Conservation (phyloP, 2,329 filamentous ascomycete species). For the Colletotrichum endophyticum region DNA sequence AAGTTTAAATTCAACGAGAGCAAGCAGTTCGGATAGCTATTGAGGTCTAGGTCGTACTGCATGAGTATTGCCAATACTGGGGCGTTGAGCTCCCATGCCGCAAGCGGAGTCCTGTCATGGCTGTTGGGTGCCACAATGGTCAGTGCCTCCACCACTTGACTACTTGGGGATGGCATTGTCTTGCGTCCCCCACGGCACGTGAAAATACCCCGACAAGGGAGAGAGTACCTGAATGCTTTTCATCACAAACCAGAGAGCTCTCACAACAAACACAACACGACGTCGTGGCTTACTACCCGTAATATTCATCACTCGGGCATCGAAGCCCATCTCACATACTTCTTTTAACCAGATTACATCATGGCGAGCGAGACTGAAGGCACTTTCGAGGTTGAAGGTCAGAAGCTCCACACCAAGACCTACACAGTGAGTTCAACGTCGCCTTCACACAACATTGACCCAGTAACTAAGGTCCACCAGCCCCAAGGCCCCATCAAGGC, state of each 20-base stretch:
- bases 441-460: background rate
- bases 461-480: conserved; percentile 35
- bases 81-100: background rate
- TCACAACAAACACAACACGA: background rate
- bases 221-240: background rate
- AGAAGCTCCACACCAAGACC: conserved; percentile 60
- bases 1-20: background rate
- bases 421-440: conserved; percentile 54
- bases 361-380: conserved; percentile 54
- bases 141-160: background rate
- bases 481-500: conserved; percentile 65
- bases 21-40: background rate
- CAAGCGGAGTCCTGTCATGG: background rate
- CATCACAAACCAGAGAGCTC: background rate
- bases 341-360: background rate
- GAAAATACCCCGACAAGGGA: background rate
- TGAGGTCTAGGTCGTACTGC: background rate
- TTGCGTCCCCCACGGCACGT: background rate
- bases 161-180: background rate
- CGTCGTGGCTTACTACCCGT: background rate
- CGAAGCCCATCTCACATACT: background rate
- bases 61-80: background rate
- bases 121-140: background rate
- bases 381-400: conserved; percentile 49
- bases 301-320: background rate